Base-by-base conservation (phyloP, 1,139 yeast species). In the Protomyces gravidus region DNA sequence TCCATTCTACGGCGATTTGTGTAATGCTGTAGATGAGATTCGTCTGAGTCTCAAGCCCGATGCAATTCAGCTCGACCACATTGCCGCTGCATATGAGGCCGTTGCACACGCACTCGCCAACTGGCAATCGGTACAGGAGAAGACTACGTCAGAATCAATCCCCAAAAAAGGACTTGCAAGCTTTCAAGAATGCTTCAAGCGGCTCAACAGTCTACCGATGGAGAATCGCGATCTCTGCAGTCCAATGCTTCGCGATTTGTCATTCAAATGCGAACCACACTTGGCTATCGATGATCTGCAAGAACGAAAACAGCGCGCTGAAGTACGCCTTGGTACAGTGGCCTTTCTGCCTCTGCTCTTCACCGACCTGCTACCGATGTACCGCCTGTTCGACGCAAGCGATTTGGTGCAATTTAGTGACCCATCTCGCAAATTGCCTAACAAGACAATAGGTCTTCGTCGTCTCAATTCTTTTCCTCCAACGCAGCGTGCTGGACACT, bases 1-100 rank as follows among this genome's bases (percentile, higher is more conserved):
- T 49, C 96, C 97, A 0, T 90, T 85, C 70, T 90, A 89, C 75
- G 97, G 97, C 19, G 97, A 90, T 69, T 75, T 90, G 61, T 74
- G 78, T 30, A 77, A 49, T 26, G 59, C 55, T 9, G 46, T 59
- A 9, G 59, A 50, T 13, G 39, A 17, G 15, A 39, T 26, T 7
- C 50, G 57, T 6, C 13, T 11, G 3, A 21, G 17, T 19, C 21
- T 17, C 17, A 17, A 36, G 2, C 11, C 13, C 1, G 42, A 45
- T 17, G 11, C n/a, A 19, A 21, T 27, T 45, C 23, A 15, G 17
- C 17, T 45, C 9, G 32, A 45, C 17, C 32, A 45, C 7, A 21
- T 26, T 7, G 32, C 32, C 6, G 19, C 32, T 2, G 48, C 48
- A 13, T 26, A 45, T 17, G 48, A 19, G 7, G 48, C 32, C 17